Base-by-base conservation (phyloP, 257 asterid genomes). In the Hygrophila difformis region DNA sequence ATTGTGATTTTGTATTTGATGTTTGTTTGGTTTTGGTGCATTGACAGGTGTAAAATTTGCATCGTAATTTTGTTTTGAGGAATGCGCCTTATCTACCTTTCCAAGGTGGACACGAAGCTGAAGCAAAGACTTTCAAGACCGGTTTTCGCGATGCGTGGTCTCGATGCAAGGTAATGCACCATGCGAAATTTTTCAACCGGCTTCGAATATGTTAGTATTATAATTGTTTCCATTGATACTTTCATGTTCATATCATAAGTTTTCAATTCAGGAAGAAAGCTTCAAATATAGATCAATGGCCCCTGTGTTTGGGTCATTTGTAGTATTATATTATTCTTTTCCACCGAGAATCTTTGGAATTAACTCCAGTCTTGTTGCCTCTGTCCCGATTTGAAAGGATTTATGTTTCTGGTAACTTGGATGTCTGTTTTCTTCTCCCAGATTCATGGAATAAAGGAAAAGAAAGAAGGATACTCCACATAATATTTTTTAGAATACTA, bases 61-160 rank as follows among this genome's bases (percentile, higher is more conserved):
- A 19, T 33, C 42, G 21, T 22, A 8, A 21, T 2, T 39, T 47
- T 20, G 24, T 34, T n/a, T 71, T 71, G 80, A 62, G 8, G 51
- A 28, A 34, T 14, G 16, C n/a, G 33, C 17, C 1, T 12, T 31
- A 17, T 3, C 40, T 63, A 1, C 72, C 72, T 12, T 72, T 72
- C 29, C 59, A 66, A 60, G 73, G 56, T 33, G 88, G 77, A 34
- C 64, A 75, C 4, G 2, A 7, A 54, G 72, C 65, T 8, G 88
- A 75, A 63, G 70, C 62, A 17, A 72, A n/a, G 70, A 17, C 67
- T 16, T 78, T 72, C 36, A 37, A 39, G 57, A 7, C 1, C 3
- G 88, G 88, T 44, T 78, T 0, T 39, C 78, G 81, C 14, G 71
- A 76, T 21, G 88, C 88, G 13, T 78, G 88, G 88, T 78, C 71